Evolutionary conservation across 73 alveolate species (phyloP), one percentile per base, ranked within the genome.

Genomic region (Paramecium sonneborni): DNA sequence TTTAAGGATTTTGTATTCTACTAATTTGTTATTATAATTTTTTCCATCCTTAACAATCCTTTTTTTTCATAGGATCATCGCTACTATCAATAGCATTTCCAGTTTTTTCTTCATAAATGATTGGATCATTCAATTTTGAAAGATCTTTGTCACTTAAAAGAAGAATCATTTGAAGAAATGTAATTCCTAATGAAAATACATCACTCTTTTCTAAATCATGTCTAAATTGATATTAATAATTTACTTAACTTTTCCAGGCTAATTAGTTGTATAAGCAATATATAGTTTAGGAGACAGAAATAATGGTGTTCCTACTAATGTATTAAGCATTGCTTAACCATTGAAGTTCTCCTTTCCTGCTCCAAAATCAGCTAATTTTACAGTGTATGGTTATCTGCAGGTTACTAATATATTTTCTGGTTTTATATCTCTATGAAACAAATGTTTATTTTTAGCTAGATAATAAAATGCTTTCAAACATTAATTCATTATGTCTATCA

Each of bases 301-400:
- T 43, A 79, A 39, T 3, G 90, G 90, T 20, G 90, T 79, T 44
- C 90, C 90, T 38, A 79, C 90, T 79, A 79, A 79, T 44, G 90
- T 79, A 79, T 79, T 79, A 10, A 79, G 90, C 90, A 79, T 79
- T 18, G 69, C 52, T 24, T 79, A 14, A 10, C 46, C 90, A 79
- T 46, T 79, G 18, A 79, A 30, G 23, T 39, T 79, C 28, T 79
- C 90, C 24, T 79, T 79, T 24, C 90, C 90, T 14, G 90, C 90
- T n/a, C 90, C 90, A 26, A 79, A 44, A 79, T 79, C 90, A 11
- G 90, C 90, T 41, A 79, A 9, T 24, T 79, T 79, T 23, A 79
- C 43, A 9, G 90, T 79, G n/a, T 30, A 79, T 18, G 90, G 90
- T 24, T 79, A 8, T 30, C 55, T 10, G 8, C 46, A 24, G 0